Conservation (phyloP, 345 rosid species). For the Salix exigua region DNA sequence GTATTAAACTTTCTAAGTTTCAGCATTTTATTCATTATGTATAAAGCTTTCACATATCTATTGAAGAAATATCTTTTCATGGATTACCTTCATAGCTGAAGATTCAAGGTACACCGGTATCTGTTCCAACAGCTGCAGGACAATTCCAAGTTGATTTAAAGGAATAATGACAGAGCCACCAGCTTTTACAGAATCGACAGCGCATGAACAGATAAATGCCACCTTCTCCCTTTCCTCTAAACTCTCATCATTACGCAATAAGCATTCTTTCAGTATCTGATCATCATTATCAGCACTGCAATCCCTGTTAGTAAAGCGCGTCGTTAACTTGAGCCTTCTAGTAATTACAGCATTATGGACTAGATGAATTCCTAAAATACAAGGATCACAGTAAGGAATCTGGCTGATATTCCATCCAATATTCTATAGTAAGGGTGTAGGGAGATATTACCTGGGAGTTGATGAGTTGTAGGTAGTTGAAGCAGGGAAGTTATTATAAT, state of each 20-base stretch:
- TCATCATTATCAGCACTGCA: slow-evolving; percentile 30
- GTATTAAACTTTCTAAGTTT: not conserved
- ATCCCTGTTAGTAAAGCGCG: not conserved
- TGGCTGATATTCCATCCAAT: not conserved
- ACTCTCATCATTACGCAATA: slow-evolving; percentile 39
- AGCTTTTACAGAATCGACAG: slow-evolving; percentile 53
- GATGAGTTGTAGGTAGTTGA: slow-evolving; percentile 17
- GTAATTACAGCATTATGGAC: not conserved
- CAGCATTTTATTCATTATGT: not conserved
- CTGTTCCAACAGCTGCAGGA: slow-evolving; percentile 66
- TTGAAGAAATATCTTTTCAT: not conserved
- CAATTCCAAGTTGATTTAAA: slow-evolving; percentile 46
- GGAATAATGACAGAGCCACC: slow-evolving; percentile 81
- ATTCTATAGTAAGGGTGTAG: not conserved
- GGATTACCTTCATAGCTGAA: slow-evolving; percentile 41
- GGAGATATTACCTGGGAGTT: slow-evolving; percentile 44
- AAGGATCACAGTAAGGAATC: not conserved
- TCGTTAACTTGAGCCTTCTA: slow-evolving; percentile 5
- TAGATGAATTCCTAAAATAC: not conserved
- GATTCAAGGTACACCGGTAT: slow-evolving; percentile 48
- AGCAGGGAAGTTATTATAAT: slow-evolving; percentile 15
- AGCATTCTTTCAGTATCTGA: slow-evolving; percentile 34
- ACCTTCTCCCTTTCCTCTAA: slow-evolving; percentile 64
- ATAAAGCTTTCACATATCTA: not conserved
- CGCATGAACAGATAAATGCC: slow-evolving; percentile 60